These are phyloP conservation scores for Cytospora piceicola DNA, from an alignment of 2,329 filamentous ascomycete genomes.

Conservation along the genomic window DNA sequence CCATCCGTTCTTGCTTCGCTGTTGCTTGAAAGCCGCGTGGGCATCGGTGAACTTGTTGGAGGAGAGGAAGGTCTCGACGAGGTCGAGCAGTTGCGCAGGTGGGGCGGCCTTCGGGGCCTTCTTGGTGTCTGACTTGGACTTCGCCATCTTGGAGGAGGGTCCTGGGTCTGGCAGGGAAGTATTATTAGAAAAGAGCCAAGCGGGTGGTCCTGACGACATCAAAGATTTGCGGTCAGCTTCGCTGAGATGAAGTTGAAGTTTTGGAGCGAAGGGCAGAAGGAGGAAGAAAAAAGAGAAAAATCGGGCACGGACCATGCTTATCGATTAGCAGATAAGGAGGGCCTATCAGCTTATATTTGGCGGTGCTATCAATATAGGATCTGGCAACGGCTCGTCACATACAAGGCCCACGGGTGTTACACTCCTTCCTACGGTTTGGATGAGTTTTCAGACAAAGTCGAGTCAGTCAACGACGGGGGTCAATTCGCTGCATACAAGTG, in stretches of 20 bases:
- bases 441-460: too few species aligned
- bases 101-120: conserved; percentile 40
- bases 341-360: not conserved
- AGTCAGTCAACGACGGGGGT: too few species aligned
- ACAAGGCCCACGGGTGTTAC: too few species aligned
- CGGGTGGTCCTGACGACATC: conserved; percentile 32
- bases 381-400: too few species aligned
- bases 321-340: conserved; percentile 1
- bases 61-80: conserved; percentile 69
- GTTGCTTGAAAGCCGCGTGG: conserved; percentile 64
- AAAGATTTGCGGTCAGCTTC: not conserved
- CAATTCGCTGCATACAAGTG: too few species aligned
- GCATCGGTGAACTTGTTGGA: conserved; percentile 67
- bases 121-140: conserved; percentile 30
- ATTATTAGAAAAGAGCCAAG: conserved; percentile 34
- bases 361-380: too few species aligned
- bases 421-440: too few species aligned
- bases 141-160: conserved; percentile 28
- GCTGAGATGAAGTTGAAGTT: not conserved
- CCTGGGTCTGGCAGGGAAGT: not conserved
- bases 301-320: not conserved
- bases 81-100: conserved; percentile 65
- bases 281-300: conserved; percentile 15
- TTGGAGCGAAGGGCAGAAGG: not conserved
- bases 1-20: conserved; percentile 60